Evolutionary conservation across 306 rosid genomes (phyloP).

Genomic region (Quercus mongolica): DNA sequence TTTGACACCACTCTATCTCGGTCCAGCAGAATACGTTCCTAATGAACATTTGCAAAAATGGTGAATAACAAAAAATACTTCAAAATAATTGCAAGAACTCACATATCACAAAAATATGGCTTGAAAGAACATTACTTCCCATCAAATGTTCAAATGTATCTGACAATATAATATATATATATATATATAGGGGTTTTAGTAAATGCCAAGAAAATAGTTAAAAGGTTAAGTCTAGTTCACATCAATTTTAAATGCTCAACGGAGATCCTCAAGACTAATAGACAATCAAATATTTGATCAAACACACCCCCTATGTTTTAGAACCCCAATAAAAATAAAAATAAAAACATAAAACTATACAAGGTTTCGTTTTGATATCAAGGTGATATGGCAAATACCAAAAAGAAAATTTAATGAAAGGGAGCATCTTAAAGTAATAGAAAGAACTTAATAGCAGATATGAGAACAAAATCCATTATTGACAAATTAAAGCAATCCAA

Average conservation of each 20-base stretch:
- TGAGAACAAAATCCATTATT: neutral
- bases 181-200: neutral
- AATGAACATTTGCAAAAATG: slow-evolving; percentile 20
- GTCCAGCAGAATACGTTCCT: slow-evolving; percentile 82
- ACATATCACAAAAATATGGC: slow-evolving; percentile 2
- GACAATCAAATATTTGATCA: neutral
- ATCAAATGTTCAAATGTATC: neutral
- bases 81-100: slow-evolving; percentile 6
- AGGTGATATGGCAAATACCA: neutral
- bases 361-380: neutral
- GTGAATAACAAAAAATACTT: slow-evolving; percentile 15
- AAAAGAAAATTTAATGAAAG: neutral
- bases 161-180: neutral
- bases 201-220: neutral
- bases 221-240: neutral
- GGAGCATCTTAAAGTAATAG: neutral
- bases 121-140: neutral
- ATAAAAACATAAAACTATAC: neutral
- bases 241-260: neutral
- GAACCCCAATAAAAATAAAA: neutral
- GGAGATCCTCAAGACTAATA: neutral
- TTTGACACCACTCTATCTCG: slow-evolving; percentile 85
- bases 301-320: neutral
- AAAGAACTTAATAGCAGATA: neutral
- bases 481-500: neutral